A percentile compares a stretch with the other conserved stretches of the same genome.
phyloP scores from a whole-genome alignment of 2,329 filamentous ascomycete genomes.

The Gnomoniopsis smithogilvyi region DNA sequence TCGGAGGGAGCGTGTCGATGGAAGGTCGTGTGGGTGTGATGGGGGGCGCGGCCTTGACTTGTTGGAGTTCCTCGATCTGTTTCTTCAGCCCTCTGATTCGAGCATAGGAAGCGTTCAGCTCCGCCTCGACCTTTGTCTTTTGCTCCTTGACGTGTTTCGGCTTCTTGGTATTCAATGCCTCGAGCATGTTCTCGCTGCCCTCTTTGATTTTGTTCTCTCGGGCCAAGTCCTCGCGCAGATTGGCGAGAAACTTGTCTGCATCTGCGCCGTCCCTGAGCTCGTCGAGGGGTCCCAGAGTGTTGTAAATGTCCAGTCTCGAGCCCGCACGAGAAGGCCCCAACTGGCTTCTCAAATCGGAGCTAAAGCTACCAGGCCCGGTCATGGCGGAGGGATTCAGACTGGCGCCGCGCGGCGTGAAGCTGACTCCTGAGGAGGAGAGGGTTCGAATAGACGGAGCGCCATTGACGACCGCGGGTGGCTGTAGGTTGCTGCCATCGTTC shows the following conservation, averaged over 20 bases:
- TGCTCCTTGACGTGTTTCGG: conserved; percentile 92
- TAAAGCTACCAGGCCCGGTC: conserved; percentile 77
- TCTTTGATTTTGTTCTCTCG: conserved; percentile 98
- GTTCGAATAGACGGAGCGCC: conserved; percentile 39
- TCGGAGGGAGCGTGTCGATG: conserved; percentile 43
- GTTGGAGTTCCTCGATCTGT: conserved; percentile 59
- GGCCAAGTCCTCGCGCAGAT: conserved; percentile 79
- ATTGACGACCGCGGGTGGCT: conserved; percentile 41
- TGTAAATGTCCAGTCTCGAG: conserved; percentile 50
- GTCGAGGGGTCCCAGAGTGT: conserved; percentile 53
- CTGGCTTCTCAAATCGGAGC: conserved; percentile 75
- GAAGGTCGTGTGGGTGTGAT: conserved; percentile 52
- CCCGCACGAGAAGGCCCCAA: conserved; percentile 64
- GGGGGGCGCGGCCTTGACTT: conserved; percentile 43
- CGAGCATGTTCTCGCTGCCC: conserved; percentile 95
- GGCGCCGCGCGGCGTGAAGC: conserved; percentile 63
- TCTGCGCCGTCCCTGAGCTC: conserved; percentile 56
- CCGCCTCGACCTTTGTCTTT: conserved; percentile 74
- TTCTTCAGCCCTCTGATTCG: conserved; percentile 60
- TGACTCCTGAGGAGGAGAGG: conserved; percentile 51
- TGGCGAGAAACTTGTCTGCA: conserved; percentile 70
- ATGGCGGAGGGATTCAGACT: conserved; percentile 65
- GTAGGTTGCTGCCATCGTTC: conserved; percentile 45
- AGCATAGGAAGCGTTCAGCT: conserved; percentile 83
- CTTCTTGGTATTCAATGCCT: conserved; percentile 91